Conservation (phyloP, 495 filamentous ascomycete species). For the Penicillium flavigenum region DNA sequence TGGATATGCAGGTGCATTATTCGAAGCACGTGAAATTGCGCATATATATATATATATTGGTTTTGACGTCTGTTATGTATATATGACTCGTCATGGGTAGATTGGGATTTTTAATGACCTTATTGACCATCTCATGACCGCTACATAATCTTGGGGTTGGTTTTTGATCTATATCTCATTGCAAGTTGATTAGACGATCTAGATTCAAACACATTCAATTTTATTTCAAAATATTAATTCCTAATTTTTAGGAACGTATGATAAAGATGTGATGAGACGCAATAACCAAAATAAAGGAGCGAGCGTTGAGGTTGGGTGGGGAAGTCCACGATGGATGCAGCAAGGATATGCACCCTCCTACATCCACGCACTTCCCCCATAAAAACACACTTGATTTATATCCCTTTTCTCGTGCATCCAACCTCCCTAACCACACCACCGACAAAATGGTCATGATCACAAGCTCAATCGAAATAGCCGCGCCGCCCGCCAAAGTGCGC, state of each 20-base stretch:
- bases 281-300: not conserved
- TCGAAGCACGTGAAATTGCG: not conserved
- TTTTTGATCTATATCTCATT: not conserved
- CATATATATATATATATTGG: constrained; percentile 2
- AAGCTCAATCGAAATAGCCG: constrained; percentile 31
- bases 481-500: constrained; percentile 30
- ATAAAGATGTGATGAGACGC: not conserved
- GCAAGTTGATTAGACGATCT: not conserved
- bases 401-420: constrained; percentile 2
- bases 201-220: no score
- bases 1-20: not conserved
- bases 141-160: not conserved
- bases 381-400: not conserved
- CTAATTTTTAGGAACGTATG: not conserved
- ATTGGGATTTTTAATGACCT: not conserved
- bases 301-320: not conserved
- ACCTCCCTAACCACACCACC: not conserved
- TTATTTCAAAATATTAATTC: no score
- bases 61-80: constrained; percentile 6
- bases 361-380: not conserved
- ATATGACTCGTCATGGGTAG: constrained; percentile 6
- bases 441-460: constrained; percentile 10
- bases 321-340: not conserved
- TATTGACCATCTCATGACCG: not conserved
- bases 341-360: not conserved